Base-by-base conservation (phyloP, 1,284 basidiomycete genomes). In the Mycena citricolor region DNA sequence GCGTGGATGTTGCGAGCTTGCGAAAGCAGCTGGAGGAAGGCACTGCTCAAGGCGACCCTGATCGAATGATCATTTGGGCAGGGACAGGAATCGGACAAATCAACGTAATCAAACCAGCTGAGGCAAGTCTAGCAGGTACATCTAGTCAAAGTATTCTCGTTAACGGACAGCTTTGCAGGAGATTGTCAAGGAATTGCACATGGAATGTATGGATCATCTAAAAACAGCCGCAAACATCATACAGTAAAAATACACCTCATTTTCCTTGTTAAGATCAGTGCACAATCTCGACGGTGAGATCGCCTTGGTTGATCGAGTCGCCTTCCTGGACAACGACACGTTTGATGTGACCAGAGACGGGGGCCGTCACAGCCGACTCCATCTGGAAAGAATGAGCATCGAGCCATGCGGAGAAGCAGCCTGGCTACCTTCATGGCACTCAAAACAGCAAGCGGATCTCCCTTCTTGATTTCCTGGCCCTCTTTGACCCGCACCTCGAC, bases 401-500 rank as follows among this genome's bases (percentile, higher is more conserved):
- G 43, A 56, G 57, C 47, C 45, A 35, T 40, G 31, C 23, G 41
- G 49, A 42, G 41, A 40, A 34, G 49, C 26, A 40, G 28, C 39
- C 34, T 40, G 60, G 72, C 63, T 57, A 77, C 88, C 82, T 92
- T 93, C 91, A 94, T 94, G 23, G 91, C 90, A 59, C 87, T 90
- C 66, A 93, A 70, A 45, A 94, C 88, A 68, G 86, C 89, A 51
- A 94, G 70, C 53, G 92, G 90, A 69, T 99, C 97, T 50, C 97
- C 97, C 67, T 93, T 95, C 84, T 90, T 97, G 69, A 99, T 92
- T 62, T 94, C 86, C 52, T 94, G 88, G 37, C 93, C 94, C 68
- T 98, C 94, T 72, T 97, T 93, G 51, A 97, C 94, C 56, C 95
- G 79, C 39, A 99, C 92, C 67, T 99, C 97, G 20, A 99, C 89